Conservation (phyloP, 2,329 filamentous ascomycete genomes). For the Colletotrichum incanum region DNA sequence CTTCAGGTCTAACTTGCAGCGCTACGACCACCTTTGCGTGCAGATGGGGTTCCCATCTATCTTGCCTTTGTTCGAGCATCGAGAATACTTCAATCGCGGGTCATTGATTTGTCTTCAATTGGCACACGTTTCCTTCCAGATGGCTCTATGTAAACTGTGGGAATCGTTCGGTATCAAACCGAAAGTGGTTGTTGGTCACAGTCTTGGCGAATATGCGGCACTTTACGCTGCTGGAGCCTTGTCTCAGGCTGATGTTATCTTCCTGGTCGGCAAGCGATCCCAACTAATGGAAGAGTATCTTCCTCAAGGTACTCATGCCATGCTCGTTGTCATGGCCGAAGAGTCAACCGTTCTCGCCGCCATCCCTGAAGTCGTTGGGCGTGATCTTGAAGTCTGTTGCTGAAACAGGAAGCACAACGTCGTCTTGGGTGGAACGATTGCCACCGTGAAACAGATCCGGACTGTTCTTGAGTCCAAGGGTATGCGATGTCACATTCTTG, state of each 20-base stretch:
- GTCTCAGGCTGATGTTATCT: slow-evolving; percentile 79
- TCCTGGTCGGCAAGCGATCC: slow-evolving; percentile 78
- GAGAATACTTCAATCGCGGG: slow-evolving; percentile 58
- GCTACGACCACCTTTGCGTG: slow-evolving; percentile 68
- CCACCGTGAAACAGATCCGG: slow-evolving; percentile 62
- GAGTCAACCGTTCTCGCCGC: slow-evolving; percentile 69
- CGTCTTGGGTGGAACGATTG: slow-evolving; percentile 70
- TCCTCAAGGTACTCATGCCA: slow-evolving; percentile 74
- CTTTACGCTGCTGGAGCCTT: slow-evolving; percentile 80
- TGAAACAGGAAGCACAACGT: slow-evolving; percentile 83
- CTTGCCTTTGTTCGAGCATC: slow-evolving; percentile 63
- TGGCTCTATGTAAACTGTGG: slow-evolving; percentile 71
- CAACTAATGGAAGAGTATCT: slow-evolving; percentile 76
- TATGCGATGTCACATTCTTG: slow-evolving; percentile 61
- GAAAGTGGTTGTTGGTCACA: slow-evolving; percentile 72
- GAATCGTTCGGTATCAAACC: slow-evolving; percentile 68
- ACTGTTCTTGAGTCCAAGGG: slow-evolving; percentile 50
- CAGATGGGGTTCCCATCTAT: slow-evolving; percentile 71
- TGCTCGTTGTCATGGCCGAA: slow-evolving; percentile 64
- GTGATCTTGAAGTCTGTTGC: slow-evolving; percentile 72
- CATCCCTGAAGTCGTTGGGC: slow-evolving; percentile 57
- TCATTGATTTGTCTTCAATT: slow-evolving; percentile 68
- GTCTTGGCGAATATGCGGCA: slow-evolving; percentile 82
- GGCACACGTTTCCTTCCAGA: slow-evolving; percentile 67
- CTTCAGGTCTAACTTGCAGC: slow-evolving; percentile 68